These are phyloP conservation scores for Podila verticillata DNA, from an alignment of 192 early-diverging fungal genomes.

Conservation along the genomic window DNA sequence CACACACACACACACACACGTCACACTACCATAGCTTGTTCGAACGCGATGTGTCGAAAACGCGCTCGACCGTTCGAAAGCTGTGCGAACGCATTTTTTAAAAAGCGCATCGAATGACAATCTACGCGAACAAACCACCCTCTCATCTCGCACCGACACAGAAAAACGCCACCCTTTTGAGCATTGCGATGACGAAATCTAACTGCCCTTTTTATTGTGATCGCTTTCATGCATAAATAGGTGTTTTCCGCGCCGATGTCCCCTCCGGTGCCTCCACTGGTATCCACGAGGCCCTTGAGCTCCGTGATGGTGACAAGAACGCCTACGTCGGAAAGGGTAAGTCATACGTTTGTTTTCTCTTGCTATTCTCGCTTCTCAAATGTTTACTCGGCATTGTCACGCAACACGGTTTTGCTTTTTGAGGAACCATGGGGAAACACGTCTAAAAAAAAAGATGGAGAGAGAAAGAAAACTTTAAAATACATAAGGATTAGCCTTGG, in stretches of 20 bases:
- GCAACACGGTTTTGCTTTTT: not conserved
- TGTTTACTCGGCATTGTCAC: not conserved
- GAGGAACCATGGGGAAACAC: not conserved
- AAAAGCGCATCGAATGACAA: not conserved
- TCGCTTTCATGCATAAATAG: slow-evolving; percentile 20
- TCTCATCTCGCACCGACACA: not conserved
- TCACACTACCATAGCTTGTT: no score
- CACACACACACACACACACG: not conserved
- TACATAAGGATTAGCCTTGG: no score
- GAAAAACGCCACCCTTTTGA: not conserved
- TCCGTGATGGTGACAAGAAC: slow-evolving; percentile 88
- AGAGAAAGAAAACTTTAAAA: slow-evolving; percentile 4
- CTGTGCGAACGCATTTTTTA: no score
- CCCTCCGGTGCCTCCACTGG: slow-evolving; percentile 99
- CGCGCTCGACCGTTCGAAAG: no score
- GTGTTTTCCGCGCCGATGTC: slow-evolving; percentile 95
- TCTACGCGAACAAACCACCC: not conserved
- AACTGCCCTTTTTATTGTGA: not conserved
- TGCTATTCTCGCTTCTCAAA: no score
- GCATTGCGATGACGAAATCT: not conserved
- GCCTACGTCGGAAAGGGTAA: slow-evolving; percentile 96
- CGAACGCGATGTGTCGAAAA: no score
- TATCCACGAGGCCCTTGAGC: slow-evolving; percentile 98
- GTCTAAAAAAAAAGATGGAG: not conserved
- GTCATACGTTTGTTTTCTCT: not conserved